Evolutionary conservation across 805 yeast genomes (phyloP).

Genomic region (baker's yeast (Saccharomyces cerevisiae)): DNA sequence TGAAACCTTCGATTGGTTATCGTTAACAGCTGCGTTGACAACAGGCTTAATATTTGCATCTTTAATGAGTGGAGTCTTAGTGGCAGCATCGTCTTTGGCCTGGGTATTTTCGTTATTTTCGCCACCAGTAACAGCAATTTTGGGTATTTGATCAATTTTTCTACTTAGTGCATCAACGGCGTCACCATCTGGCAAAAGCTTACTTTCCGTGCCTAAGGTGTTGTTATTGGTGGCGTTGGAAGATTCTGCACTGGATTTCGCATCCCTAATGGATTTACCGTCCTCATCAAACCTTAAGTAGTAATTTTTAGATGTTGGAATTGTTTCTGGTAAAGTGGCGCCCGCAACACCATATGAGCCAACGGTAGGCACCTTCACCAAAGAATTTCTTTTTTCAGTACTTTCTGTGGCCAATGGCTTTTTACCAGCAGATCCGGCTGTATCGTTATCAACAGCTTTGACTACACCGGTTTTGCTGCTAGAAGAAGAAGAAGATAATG

Average conservation of each 20-base stretch:
- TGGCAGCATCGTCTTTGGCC: not conserved
- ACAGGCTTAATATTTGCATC: not conserved
- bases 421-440: not conserved
- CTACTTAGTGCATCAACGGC: not conserved
- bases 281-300: slow-evolving; percentile 13
- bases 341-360: slow-evolving; percentile 20
- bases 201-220: not conserved
- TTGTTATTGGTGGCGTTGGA: slow-evolving; percentile 1
- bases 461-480: not conserved
- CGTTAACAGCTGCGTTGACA: not conserved
- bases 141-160: not conserved
- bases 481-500: not conserved
- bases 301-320: slow-evolving; percentile 29
- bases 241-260: slow-evolving; percentile 3
- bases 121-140: not conserved
- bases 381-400: not conserved
- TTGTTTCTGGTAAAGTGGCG: slow-evolving; percentile 28
- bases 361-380: not conserved
- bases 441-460: not conserved
- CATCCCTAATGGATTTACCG: slow-evolving; percentile 6
- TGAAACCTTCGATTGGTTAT: not conserved
- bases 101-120: not conserved
- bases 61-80: not conserved
- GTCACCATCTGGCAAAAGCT: not conserved
- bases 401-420: not conserved